phyloP scores from a whole-genome alignment of 164 flowering plant species.

The Warburgia ugandensis region DNA sequence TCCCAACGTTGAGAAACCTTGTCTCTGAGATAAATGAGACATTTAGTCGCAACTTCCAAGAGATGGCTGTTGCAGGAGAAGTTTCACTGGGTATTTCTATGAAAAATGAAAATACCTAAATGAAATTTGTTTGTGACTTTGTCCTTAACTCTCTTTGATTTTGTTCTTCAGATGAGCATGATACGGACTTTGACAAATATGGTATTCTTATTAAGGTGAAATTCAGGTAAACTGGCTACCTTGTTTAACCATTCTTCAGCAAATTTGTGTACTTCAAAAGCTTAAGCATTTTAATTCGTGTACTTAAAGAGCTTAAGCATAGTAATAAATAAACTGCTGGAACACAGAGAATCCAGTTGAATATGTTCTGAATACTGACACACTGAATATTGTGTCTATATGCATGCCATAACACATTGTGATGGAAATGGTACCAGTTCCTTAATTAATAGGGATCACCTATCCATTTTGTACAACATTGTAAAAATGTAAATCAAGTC shows the following conservation, averaged over 20 bases:
- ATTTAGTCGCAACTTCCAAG: slow-evolving; percentile 78
- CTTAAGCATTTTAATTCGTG: background rate
- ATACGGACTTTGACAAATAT: slow-evolving; percentile 65
- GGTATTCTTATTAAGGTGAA: slow-evolving; percentile 97
- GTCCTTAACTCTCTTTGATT: slow-evolving; percentile 1
- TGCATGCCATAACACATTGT: no score
- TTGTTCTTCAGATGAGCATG: slow-evolving; percentile 70
- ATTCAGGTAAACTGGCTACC: slow-evolving; percentile 62
- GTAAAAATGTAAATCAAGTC: no score
- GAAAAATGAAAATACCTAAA: background rate
- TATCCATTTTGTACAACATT: no score
- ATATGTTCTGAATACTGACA: no score
- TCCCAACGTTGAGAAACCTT: slow-evolving; percentile 76
- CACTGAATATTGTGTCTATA: no score
- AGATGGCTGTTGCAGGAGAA: slow-evolving; percentile 99
- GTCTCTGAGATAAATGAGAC: slow-evolving; percentile 79
- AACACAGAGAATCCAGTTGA: no score
- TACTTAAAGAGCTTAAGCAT: no score
- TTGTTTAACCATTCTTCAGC: background rate
- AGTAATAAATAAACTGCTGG: no score
- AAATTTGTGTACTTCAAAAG: background rate
- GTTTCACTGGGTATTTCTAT: slow-evolving; percentile 59
- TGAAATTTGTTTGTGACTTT: slow-evolving; percentile 1
- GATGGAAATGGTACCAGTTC: no score
- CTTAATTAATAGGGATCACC: no score